Percentiles rank a stretch among this genome's conserved stretches.
These are phyloP conservation scores for Trichoderma koningii DNA, from an alignment of 2,329 filamentous ascomycete genomes.

Conservation along the genomic window DNA sequence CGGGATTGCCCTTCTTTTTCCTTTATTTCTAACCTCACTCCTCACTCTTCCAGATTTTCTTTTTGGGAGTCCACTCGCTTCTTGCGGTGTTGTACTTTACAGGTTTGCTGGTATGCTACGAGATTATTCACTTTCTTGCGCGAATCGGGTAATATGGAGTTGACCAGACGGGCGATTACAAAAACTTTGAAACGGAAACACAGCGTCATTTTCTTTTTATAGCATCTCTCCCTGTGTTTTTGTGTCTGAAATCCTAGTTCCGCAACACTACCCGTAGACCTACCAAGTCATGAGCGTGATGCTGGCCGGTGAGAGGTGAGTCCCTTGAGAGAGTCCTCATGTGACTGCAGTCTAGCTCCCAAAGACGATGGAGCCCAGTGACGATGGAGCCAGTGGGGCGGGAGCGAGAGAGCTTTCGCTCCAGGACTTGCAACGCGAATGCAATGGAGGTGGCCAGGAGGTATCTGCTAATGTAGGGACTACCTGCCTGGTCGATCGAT, in stretches of 20 bases:
- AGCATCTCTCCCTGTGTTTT: not conserved
- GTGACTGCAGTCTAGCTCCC: not conserved
- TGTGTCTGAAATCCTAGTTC: not conserved
- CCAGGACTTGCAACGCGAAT: too few relatives aligned
- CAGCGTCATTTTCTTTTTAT: conserved; percentile 4
- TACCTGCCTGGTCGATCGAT: conserved; percentile 18
- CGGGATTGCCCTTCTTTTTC: not conserved
- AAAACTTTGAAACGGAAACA: conserved; percentile 5
- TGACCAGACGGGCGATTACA: conserved; percentile 15
- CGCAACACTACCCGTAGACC: conserved; percentile 11
- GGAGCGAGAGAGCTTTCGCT: not conserved
- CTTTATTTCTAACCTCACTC: too few relatives aligned
- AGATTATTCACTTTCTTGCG: not conserved
- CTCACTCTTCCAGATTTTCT: not conserved
- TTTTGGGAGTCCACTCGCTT: not conserved
- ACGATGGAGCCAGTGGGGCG: not conserved
- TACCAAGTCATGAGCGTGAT: not conserved
- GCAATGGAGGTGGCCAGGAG: too few relatives aligned
- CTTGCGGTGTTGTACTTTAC: not conserved
- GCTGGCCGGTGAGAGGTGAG: conserved; percentile 12
- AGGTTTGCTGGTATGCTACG: not conserved
- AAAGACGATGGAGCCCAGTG: not conserved
- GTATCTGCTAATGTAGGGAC: conserved; percentile 16
- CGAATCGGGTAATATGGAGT: conserved; percentile 1
- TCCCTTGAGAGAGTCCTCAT: not conserved